Conservation (phyloP, 164 flowering plant species). For the Vitis rupestris region DNA sequence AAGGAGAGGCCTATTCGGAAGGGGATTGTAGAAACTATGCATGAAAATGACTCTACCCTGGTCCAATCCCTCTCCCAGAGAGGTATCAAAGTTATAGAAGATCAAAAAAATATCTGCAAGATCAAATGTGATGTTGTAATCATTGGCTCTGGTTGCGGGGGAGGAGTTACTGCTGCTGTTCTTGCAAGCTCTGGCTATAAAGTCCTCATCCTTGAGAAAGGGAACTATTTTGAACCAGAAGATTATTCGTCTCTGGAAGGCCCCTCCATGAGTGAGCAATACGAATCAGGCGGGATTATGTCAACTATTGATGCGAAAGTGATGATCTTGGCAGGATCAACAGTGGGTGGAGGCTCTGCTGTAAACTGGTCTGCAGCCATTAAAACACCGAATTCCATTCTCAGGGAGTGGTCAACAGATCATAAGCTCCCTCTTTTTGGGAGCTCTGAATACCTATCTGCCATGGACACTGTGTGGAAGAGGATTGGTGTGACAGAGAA, state of each 20-base stretch:
- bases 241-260: slow-evolving; percentile 68
- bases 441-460: slow-evolving; percentile 38
- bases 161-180: slow-evolving; percentile 75
- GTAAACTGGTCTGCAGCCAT: slow-evolving; percentile 70
- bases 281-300: slow-evolving; percentile 42
- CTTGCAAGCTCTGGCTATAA: slow-evolving; percentile 58
- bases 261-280: slow-evolving; percentile 48
- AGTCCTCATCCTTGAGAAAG: slow-evolving; percentile 65
- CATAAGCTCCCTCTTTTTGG: slow-evolving; percentile 43
- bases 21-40: slow-evolving; percentile 47
- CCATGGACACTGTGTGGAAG: slow-evolving; percentile 61
- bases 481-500: slow-evolving; percentile 55
- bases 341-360: slow-evolving; percentile 77
- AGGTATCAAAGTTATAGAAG: slow-evolving; percentile 43
- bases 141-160: slow-evolving; percentile 81
- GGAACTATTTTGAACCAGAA: slow-evolving; percentile 48
- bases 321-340: slow-evolving; percentile 51
- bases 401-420: slow-evolving; percentile 50
- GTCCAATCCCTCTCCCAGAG: slow-evolving; percentile 40
- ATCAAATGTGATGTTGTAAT: slow-evolving; percentile 69
- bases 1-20: slow-evolving; percentile 49
- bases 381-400: slow-evolving; percentile 48
- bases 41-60: slow-evolving; percentile 42
- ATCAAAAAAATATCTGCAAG: slow-evolving; percentile 23
- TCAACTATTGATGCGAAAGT: slow-evolving; percentile 44